These are phyloP conservation scores for Erodium maritimum DNA, from an alignment of 345 rosid species.

Conservation along the genomic window DNA sequence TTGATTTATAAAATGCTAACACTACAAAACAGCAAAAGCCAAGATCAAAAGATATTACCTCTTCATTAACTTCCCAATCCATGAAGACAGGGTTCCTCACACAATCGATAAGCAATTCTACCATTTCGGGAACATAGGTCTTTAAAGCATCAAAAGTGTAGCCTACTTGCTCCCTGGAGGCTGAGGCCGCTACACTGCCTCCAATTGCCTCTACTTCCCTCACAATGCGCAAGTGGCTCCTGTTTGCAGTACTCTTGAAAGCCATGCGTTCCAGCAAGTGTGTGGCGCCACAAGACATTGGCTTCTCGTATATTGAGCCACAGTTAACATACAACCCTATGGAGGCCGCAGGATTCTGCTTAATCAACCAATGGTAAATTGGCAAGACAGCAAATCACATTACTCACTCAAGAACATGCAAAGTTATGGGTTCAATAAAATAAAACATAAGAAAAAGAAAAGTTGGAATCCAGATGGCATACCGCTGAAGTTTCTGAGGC, in stretches of 20 bases:
- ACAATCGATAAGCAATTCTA: slow-evolving; percentile 71
- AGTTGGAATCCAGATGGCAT: neutral
- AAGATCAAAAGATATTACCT: slow-evolving; percentile 22
- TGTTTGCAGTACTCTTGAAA: slow-evolving; percentile 66
- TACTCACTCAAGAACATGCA: too few relatives aligned
- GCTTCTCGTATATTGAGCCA: slow-evolving; percentile 70
- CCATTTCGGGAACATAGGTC: slow-evolving; percentile 84
- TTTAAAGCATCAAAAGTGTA: slow-evolving; percentile 87
- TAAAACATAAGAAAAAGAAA: too few relatives aligned
- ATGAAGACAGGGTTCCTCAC: slow-evolving; percentile 86
- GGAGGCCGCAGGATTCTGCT: slow-evolving; percentile 69
- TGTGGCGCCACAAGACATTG: slow-evolving; percentile 47
- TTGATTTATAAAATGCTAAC: too few relatives aligned
- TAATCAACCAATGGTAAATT: neutral
- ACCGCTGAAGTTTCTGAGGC: slow-evolving; percentile 51
- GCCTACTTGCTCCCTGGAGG: slow-evolving; percentile 72
- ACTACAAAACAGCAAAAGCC: too few relatives aligned
- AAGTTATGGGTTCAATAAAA: too few relatives aligned
- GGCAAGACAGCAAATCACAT: too few relatives aligned
- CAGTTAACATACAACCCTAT: slow-evolving; percentile 63
- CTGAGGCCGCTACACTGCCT: slow-evolving; percentile 60
- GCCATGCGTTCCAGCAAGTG: slow-evolving; percentile 89
- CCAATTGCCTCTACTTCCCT: slow-evolving; percentile 89
- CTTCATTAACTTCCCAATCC: slow-evolving; percentile 85
- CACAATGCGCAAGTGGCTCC: slow-evolving; percentile 68